Evolutionary conservation across 2,329 filamentous ascomycete species (phyloP).

Genomic region (Rhynchosporium secalis): DNA sequence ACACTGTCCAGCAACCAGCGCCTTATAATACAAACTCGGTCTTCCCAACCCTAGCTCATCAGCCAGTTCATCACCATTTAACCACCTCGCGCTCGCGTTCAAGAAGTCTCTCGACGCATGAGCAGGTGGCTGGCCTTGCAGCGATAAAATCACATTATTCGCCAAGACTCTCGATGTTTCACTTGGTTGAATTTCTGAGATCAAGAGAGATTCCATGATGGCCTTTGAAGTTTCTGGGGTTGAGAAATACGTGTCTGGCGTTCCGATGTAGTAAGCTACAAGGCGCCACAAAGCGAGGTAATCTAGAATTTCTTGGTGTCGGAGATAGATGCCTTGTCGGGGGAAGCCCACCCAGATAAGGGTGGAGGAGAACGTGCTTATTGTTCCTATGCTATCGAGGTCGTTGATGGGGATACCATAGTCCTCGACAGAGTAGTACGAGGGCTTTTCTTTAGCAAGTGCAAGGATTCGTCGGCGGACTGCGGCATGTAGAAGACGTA

Average conservation of each 20-base stretch:
- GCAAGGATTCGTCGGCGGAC: constrained; percentile 65
- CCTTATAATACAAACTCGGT: constrained; percentile 33
- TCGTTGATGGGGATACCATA: constrained; percentile 73
- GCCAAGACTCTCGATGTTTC: constrained; percentile 63
- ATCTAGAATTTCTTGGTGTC: constrained; percentile 61
- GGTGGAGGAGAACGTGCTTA: constrained; percentile 67
- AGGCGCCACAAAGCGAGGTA: constrained; percentile 78
- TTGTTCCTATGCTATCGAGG: constrained; percentile 71
- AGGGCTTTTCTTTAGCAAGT: constrained; percentile 54
- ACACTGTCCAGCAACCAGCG: constrained; percentile 35
- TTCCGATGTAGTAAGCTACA: constrained; percentile 70
- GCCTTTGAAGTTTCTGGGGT: constrained; percentile 55
- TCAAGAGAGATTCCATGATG: constrained; percentile 67
- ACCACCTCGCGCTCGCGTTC: constrained; percentile 65
- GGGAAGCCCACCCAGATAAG: constrained; percentile 70
- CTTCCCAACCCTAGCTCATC: constrained; percentile 50
- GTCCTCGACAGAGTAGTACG: constrained; percentile 60
- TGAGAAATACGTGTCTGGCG: constrained; percentile 61
- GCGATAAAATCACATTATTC: constrained; percentile 71
- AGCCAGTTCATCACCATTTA: constrained; percentile 66
- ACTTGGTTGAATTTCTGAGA: constrained; percentile 66
- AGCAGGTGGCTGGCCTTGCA: constrained; percentile 65
- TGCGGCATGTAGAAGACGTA: constrained; percentile 67
- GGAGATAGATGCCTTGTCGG: constrained; percentile 68
- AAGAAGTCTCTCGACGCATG: constrained; percentile 67